Base-by-base conservation (phyloP, 2,329 filamentous ascomycete species). In the Rhynchosporium agropyri region DNA sequence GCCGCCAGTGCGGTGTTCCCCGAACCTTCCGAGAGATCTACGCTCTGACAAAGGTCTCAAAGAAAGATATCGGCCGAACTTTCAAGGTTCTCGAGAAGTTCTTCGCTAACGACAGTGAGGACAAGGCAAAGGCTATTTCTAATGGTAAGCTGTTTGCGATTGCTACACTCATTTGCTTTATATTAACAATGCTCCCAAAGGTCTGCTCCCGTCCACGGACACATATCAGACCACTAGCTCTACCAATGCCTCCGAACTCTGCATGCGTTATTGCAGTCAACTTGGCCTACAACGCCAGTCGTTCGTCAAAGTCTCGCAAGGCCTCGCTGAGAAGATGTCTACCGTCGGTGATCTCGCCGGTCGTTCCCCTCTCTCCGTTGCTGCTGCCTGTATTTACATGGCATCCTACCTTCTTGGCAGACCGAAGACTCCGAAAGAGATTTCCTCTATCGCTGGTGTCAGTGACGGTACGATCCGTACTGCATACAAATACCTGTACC, bases 391-490 rank as follows among this genome's bases (percentile, higher is more conserved):
- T 76, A 97, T 99, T 76, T 99, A 95, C 81, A 95, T 98, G 87
- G 90, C 94, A 3, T 92, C 91, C 36, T 87, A 94, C 73, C 83
- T 98, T 43, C 89, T 97, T 79, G 90, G 89, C 61, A 85, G 95
- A 69, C 81, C 86, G 26, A 90, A 90, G 72, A 81, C 85, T 6
- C 89, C 92, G n/a, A 93, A 93, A 76, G 90, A 96, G 65, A 97
- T 99, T 70, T 90, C 92, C 4, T 77, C 78, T 29, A 89, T 95
- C 20, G 92, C 91, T 0, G 91, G 92, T 68, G 95, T 99, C 33
- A 97, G 92, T 75, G 96, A 99, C 74, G 93, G 95, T 61, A 99
- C 95, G 0, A 97, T 99, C 71, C 93, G 96, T 72, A 96, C 91
- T 31, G 93, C 94, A 0, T 99, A 98, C 81, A 95, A 95, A 74